Base-by-base conservation (phyloP, 2,329 filamentous ascomycete species). In the Pyrenochaeta sp. region DNA sequence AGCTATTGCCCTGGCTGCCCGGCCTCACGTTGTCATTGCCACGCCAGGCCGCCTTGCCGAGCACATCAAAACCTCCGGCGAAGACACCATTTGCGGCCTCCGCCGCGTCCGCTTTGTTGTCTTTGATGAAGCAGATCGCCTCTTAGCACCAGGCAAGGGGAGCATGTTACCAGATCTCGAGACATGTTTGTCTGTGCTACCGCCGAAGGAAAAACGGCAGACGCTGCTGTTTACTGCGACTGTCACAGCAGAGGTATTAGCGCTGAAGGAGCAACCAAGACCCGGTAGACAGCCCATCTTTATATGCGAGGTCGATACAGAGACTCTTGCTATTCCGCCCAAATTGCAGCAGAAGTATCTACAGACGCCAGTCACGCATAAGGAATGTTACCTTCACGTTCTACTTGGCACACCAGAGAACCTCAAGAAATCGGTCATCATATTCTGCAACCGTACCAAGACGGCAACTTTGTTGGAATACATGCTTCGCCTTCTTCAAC, bases 171-270 rank as follows among this genome's bases (percentile, higher is more conserved):
- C 92, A 4, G 95, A 97, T 71, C 88, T 99, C 1, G 92, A 96
- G 74, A 91, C 92, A 60, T 97, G 93, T 72, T 84, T 99, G 3
- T 89, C 88, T 2, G 89, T 90, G 1, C 84, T 99, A 0, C 95
- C 95, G 0, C 88, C 91, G 0, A 86, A 92, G 4, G 80, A 85
- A 1, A 84, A 92, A 72, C 87, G 95, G n/a, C 93, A 99, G 77
- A 99, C 94, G 0, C 86, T 96, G 15, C 86, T 99, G 2, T 99
- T 99, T 80, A 99, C 95, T 8, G 95, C 95, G 15, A 99, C 95
- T 1, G 89, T 99, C 43, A 98, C 95, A 0, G 88, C 92, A 2
- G 94, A 98, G 80, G 93, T 99, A 3, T 88, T 92, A 49, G 91
- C 92, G 2, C 80, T 98, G 58, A 95, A 96, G 77, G 86, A 90